A percentile compares a stretch with the other conserved stretches of the same genome.
Conservation (phyloP, 768 basidiomycete species). For the Crassisporium funariophilum region DNA sequence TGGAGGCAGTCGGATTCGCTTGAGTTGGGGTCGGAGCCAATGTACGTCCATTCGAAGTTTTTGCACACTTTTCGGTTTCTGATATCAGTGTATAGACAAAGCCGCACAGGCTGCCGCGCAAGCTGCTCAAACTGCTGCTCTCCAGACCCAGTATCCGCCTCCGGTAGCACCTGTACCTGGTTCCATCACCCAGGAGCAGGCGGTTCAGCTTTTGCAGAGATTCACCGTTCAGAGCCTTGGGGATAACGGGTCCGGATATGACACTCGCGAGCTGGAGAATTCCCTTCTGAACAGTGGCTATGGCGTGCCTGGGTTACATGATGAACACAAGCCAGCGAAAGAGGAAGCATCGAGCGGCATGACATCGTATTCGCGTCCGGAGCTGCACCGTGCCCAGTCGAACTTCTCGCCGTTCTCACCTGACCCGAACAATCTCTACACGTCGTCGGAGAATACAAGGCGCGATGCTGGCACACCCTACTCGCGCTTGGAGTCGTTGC, state of each 20-base stretch:
- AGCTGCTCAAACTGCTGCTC: constrained; percentile 73
- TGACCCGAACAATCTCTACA: constrained; percentile 56
- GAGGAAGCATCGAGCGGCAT: constrained; percentile 10
- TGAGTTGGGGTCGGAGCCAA: constrained; percentile 95
- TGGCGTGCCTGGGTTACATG: neutral
- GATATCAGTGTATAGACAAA: constrained; percentile 57
- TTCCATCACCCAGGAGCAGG: constrained; percentile 61
- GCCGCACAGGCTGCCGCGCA: constrained; percentile 90
- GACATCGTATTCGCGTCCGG: constrained; percentile 28
- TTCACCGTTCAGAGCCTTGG: constrained; percentile 48
- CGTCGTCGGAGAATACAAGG: constrained; percentile 32
- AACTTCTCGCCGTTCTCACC: constrained; percentile 82
- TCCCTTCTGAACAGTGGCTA: constrained; percentile 16
- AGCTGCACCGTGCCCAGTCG: constrained; percentile 38
- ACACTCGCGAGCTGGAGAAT: constrained; percentile 19
- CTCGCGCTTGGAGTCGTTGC: constrained; percentile 41
- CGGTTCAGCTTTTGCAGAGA: constrained; percentile 61
- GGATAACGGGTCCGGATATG: constrained; percentile 21
- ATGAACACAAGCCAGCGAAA: constrained; percentile 15
- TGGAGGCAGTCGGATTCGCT: constrained; percentile 85
- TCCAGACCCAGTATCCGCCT: constrained; percentile 46
- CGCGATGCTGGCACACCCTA: constrained; percentile 36
- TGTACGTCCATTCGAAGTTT: constrained; percentile 54
- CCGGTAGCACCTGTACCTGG: constrained; percentile 24
- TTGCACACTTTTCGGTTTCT: neutral